Conservation (phyloP, 441 rosid species). For the Gossypium davidsonii region DNA sequence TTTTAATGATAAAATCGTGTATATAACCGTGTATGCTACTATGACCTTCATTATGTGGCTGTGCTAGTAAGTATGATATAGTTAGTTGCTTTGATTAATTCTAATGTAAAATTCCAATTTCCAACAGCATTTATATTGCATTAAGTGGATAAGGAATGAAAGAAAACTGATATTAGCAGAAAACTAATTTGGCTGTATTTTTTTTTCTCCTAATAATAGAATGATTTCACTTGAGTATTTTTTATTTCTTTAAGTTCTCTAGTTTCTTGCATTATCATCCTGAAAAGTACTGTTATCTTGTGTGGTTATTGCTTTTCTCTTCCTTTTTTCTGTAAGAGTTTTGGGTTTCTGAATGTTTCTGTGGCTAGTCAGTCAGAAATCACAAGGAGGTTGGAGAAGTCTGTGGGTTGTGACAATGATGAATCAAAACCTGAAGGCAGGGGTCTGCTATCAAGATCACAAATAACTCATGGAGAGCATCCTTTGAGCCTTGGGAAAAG, state of each 20-base stretch:
- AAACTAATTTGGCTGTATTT: background rate
- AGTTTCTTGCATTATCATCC: background rate
- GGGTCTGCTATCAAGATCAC: conserved; percentile 69
- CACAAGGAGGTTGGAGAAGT: conserved; percentile 81
- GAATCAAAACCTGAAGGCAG: conserved; percentile 43
- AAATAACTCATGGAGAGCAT: conserved; percentile 81
- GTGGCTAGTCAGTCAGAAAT: conserved; percentile 97
- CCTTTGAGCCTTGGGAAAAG: conserved; percentile 86
- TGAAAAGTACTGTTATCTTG: background rate
- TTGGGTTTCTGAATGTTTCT: conserved; percentile 53
- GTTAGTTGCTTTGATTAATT: background rate
- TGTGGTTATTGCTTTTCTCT: background rate
- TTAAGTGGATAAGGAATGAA: background rate
- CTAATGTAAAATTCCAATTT: background rate
- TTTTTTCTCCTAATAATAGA: background rate
- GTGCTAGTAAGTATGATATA: background rate
- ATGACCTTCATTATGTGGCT: background rate
- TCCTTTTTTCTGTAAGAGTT: conserved; percentile 18
- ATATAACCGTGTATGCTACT: background rate
- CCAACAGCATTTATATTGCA: background rate
- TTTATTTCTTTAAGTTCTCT: background rate
- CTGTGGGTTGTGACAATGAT: conserved; percentile 39
- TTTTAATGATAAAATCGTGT: background rate
- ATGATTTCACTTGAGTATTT: background rate
- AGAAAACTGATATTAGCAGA: background rate